These are phyloP conservation scores for Leccinum rimulosum DNA, from an alignment of 768 basidiomycete genomes.

Conservation along the genomic window DNA sequence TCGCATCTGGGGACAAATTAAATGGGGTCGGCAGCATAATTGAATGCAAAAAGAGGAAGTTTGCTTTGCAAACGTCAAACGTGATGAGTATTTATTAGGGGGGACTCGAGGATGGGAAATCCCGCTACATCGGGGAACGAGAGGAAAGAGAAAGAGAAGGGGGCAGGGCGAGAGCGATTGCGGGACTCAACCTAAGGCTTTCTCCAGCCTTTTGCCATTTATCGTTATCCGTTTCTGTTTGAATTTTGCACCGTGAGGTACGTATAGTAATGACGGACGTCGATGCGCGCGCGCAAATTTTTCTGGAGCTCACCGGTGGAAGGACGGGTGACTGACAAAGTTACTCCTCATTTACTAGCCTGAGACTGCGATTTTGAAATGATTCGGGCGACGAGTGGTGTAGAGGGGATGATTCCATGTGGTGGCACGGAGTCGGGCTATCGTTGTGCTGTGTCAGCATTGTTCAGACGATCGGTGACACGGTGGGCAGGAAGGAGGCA, in stretches of 20 bases:
- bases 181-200: no score
- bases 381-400: no score
- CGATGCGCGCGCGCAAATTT: neutral
- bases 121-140: neutral
- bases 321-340: no score
- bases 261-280: neutral
- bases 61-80: neutral
- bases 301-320: neutral
- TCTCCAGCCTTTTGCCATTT: no score
- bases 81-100: neutral
- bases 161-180: no score
- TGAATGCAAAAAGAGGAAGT: no score
- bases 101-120: neutral
- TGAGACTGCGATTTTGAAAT: no score
- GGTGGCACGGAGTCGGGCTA: neutral
- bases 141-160: neutral
- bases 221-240: no score
- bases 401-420: neutral
- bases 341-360: no score
- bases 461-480: neutral
- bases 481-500: neutral
- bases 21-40: neutral
- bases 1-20: neutral
- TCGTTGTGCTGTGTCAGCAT: neutral
- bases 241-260: no score